These are phyloP conservation scores for Eruca vesicaria DNA, from an alignment of 441 rosid species.

Conservation along the genomic window DNA sequence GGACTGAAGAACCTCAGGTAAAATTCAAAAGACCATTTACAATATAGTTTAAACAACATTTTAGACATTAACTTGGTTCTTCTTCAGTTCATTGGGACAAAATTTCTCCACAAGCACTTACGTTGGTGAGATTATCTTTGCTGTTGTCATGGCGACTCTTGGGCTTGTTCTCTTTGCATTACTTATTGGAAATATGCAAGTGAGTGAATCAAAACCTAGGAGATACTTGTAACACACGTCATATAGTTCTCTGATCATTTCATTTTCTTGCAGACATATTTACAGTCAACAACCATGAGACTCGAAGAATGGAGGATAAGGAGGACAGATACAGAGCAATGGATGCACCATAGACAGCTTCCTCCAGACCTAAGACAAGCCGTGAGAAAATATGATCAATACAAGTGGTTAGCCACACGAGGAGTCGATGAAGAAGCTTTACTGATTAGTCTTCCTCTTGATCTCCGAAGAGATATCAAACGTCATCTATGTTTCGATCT, in stretches of 20 bases:
- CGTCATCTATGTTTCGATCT: conserved; percentile 87
- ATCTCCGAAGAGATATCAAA: conserved; percentile 81
- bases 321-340: conserved; percentile 84
- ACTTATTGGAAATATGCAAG: conserved; percentile 95
- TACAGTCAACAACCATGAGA: conserved; percentile 79
- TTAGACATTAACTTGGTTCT: neutral
- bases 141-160: conserved; percentile 65
- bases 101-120: conserved; percentile 66
- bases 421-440: conserved; percentile 87
- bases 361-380: conserved; percentile 65
- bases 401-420: conserved; percentile 85
- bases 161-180: conserved; percentile 85
- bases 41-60: neutral
- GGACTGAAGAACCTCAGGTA: conserved; percentile 89
- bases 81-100: conserved; percentile 74
- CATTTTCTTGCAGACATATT: conserved; percentile 57
- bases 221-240: neutral
- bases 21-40: neutral
- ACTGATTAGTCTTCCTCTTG: conserved; percentile 75
- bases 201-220: conserved; percentile 32
- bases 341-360: conserved; percentile 93
- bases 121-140: conserved; percentile 67
- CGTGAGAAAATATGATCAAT: conserved; percentile 74
- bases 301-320: conserved; percentile 88
- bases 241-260: neutral